Evolutionary conservation across 2,329 filamentous ascomycete species (phyloP).

Genomic region (Ceratocystis smalleyi): DNA sequence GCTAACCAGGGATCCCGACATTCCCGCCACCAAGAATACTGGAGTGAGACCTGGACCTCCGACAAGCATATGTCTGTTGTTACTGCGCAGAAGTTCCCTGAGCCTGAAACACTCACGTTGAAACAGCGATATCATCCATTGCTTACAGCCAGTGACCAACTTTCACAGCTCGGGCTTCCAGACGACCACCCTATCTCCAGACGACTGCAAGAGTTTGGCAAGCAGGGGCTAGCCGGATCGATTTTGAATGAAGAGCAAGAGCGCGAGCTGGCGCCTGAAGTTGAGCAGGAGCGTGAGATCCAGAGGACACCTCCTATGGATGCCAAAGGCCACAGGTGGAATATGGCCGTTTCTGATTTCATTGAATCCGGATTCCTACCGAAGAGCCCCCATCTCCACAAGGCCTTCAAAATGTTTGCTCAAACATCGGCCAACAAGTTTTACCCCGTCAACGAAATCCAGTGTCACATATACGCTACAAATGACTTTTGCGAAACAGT

Average conservation of each 20-base stretch:
- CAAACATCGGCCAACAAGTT: neutral
- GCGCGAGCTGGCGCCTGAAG: conserved; percentile 48
- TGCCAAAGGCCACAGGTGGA: conserved; percentile 29
- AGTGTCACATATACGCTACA: conserved; percentile 31
- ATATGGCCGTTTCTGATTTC: conserved; percentile 30
- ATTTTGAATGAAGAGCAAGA: conserved; percentile 51
- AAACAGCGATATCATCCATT: conserved; percentile 36
- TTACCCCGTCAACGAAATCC: conserved; percentile 23
- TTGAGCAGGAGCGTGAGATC: conserved; percentile 42
- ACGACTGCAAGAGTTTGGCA: neutral
- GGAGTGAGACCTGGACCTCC: conserved; percentile 18
- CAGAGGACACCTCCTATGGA: conserved; percentile 30
- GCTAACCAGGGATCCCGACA: conserved; percentile 41
- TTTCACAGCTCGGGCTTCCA: neutral
- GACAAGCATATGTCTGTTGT: conserved; percentile 18
- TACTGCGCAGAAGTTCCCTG: conserved; percentile 33
- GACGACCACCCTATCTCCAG: conserved; percentile 4
- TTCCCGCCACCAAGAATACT: conserved; percentile 28
- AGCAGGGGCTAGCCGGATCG: conserved; percentile 17
- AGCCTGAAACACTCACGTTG: conserved; percentile 38
- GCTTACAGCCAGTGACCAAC: too few relatives aligned
- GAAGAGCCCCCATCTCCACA: conserved; percentile 24
- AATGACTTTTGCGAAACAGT: conserved; percentile 36
- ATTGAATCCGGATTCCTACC: conserved; percentile 25
- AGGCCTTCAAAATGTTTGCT: conserved; percentile 31